Evolutionary conservation across 2,329 filamentous ascomycete species (phyloP), one percentile per base, ranked within the genome.

Genomic region (Penicillium glabrum): DNA sequence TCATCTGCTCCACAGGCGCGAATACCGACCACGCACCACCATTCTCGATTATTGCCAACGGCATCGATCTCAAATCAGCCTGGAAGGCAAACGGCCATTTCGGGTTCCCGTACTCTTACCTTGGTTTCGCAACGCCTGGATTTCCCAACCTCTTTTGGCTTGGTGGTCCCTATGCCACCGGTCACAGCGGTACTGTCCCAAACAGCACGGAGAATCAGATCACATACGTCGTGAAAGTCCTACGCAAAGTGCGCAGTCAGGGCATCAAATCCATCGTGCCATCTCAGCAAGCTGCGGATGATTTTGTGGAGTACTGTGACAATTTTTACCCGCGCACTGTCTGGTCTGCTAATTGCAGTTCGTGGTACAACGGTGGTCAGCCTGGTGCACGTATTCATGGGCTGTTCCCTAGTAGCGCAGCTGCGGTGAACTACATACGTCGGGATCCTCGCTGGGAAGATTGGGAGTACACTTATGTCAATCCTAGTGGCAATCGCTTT

Each of bases 61-160:
- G 82, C 2, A 70, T 79, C 9, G 80, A 87, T 54, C 74, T 90
- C 1, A 72, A 77, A 11, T 71, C 78, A 9, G 76, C 82, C 1
- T 90, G 87, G 87, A 77, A 76, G 14, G 77, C 77, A 1, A 81
- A 79, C 39, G 83, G 83, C 0, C 72, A 77, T 21, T 80, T 80
- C 58, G 86, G 86, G 0, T 88, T 85, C 57, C 87, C 88, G 0
- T 86, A 89, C 67, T 87, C 83, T 0, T 91, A 90, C 62, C 75
- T 89, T 7, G 87, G 87, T 0, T 64, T 86, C 1, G 82, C 83
- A 0, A 83, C 85, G 0, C 86, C 87, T 0, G 83, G 82, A 0
- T 89, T 89, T 59, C 87, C 88, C 0, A 91, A 90, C 61, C 74
- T 90, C 0, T 77, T 89, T 27, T 88, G 87, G 67, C 66, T 89